Conservation (phyloP, 495 filamentous ascomycete genomes). For the Pseudevernia furfuracea region DNA sequence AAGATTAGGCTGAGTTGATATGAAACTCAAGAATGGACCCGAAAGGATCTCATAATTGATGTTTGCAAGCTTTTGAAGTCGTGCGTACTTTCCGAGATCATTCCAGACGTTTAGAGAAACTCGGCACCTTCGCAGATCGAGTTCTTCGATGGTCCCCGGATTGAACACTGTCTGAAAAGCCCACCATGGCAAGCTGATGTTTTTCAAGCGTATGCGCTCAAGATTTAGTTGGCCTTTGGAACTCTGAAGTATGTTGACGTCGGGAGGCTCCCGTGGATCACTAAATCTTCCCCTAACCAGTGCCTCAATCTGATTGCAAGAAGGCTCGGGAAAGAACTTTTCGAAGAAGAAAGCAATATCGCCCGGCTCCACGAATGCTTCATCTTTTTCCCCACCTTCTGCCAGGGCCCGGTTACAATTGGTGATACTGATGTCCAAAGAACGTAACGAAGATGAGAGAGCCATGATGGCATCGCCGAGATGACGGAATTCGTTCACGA, state of each 20-base stretch:
- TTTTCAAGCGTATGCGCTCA: neutral
- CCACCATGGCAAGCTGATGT: slow-evolving; percentile 10
- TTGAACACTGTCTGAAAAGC: slow-evolving; percentile 6
- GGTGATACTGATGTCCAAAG: neutral
- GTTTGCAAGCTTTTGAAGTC: neutral
- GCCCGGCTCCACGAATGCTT: neutral
- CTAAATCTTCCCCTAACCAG: neutral
- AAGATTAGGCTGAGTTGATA: neutral
- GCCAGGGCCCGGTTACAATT: neutral
- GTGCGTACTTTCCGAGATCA: neutral
- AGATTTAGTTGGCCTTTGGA: neutral
- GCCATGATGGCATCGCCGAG: neutral
- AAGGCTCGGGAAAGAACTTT: neutral
- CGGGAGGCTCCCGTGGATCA: neutral
- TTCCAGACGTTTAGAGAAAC: neutral
- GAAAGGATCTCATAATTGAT: slow-evolving; percentile 6
- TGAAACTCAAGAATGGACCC: neutral
- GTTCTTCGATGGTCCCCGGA: slow-evolving; percentile 3
- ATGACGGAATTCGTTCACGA: neutral
- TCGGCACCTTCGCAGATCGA: slow-evolving; percentile 3
- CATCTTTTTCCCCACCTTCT: neutral
- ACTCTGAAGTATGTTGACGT: neutral
- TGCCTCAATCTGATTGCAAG: neutral
- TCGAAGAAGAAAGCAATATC: neutral
- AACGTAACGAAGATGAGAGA: neutral